Evolutionary conservation across 805 yeast genomes (phyloP).

Genomic region (Candida golubevii): DNA sequence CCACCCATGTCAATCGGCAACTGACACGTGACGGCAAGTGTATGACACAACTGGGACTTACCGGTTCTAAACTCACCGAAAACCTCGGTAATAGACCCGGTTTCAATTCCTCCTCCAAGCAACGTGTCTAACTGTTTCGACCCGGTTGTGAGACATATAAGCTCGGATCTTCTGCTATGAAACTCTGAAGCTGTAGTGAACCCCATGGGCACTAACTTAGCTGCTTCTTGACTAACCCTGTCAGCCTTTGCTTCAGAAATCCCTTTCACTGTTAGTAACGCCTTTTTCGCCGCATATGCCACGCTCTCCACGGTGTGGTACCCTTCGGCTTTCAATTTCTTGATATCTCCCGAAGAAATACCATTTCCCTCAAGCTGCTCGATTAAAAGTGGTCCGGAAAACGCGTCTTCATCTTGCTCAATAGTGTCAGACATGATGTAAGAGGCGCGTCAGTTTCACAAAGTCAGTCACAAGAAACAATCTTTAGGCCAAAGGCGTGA

Average conservation of each 20-base stretch:
- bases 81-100: constrained; percentile 93
- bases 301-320: constrained; percentile 86
- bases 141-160: constrained; percentile 92
- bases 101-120: constrained; percentile 94
- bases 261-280: constrained; percentile 75
- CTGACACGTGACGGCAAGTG: constrained; percentile 94
- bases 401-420: constrained; percentile 46
- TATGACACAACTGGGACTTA: constrained; percentile 94
- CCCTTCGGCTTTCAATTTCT: constrained; percentile 77
- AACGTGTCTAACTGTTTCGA: constrained; percentile 90
- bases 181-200: constrained; percentile 96
- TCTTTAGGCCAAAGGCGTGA: background rate
- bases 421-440: constrained; percentile 11
- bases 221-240: constrained; percentile 73
- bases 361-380: constrained; percentile 74
- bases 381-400: constrained; percentile 54
- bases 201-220: constrained; percentile 88
- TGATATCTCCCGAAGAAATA: constrained; percentile 71
- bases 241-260: constrained; percentile 96
- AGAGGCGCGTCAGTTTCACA: constrained; percentile 5
- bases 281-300: constrained; percentile 88
- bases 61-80: constrained; percentile 98
- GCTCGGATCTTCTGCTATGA: constrained; percentile 82
- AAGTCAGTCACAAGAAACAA: too few relatives aligned
- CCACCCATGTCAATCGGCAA: constrained; percentile 96